Conservation (phyloP, 805 yeast genomes). For the Suhomyces sp. region DNA sequence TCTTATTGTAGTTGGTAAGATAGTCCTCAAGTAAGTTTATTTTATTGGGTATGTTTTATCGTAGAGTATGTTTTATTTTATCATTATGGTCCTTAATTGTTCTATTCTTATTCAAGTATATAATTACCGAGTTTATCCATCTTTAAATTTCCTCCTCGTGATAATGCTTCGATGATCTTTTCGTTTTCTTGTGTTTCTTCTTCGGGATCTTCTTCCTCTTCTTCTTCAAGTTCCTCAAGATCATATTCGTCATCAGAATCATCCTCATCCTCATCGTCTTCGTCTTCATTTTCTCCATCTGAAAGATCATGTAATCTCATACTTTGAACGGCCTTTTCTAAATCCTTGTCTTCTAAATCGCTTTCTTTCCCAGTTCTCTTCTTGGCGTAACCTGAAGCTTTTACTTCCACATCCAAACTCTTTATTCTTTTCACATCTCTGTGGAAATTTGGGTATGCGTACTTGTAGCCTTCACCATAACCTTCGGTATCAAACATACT, state of each 20-base stretch:
- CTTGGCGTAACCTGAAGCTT: conserved; percentile 81
- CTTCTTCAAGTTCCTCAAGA: conserved; percentile 35
- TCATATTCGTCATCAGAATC: conserved; percentile 34
- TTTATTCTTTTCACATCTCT: conserved; percentile 71
- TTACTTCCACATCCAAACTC: conserved; percentile 78
- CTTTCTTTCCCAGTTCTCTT: conserved; percentile 34
- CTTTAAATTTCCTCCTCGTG: conserved; percentile 63
- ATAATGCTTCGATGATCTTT: conserved; percentile 68
- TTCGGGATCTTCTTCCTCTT: conserved; percentile 36
- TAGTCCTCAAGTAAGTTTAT: too few relatives aligned
- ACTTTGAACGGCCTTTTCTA: conserved; percentile 71
- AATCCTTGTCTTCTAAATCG: conserved; percentile 47
- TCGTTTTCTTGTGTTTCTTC: conserved; percentile 41
- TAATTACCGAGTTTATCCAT: conserved; percentile 85
- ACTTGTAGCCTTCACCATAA: conserved; percentile 74
- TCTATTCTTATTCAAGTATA: conserved; percentile 49
- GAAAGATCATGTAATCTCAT: conserved; percentile 51
- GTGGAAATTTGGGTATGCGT: conserved; percentile 74
- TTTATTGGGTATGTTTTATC: too few relatives aligned
- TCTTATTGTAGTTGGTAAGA: too few relatives aligned
- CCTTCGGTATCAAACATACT: conserved; percentile 78
- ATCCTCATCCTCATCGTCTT: conserved; percentile 42
- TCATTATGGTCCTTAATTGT: too few relatives aligned
- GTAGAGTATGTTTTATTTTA: too few relatives aligned
- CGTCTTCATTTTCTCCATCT: conserved; percentile 25